Conservation (phyloP, 257 asterid species). For the Penstemon eatonii region DNA sequence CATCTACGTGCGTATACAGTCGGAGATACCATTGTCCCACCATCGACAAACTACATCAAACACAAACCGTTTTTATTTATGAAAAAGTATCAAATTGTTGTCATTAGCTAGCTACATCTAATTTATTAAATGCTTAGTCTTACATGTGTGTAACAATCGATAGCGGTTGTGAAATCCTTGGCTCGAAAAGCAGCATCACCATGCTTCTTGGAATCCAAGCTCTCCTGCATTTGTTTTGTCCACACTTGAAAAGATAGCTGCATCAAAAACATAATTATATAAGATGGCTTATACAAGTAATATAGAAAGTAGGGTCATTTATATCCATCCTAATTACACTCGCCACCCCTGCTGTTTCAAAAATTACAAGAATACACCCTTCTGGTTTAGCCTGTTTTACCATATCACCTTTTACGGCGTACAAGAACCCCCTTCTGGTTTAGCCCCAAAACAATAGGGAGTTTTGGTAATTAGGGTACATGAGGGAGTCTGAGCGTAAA, state of each 20-base stretch:
- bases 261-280: conserved; percentile 25
- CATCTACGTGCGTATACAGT: conserved; percentile 82
- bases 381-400: no score
- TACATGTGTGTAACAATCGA: conserved; percentile 81
- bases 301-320: no score
- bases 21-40: conserved; percentile 89
- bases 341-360: no score
- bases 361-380: no score
- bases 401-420: no score
- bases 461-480: no score
- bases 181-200: conserved; percentile 95
- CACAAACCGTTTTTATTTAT: not conserved
- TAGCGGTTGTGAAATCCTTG: conserved; percentile 76
- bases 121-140: not conserved
- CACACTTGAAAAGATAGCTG: conserved; percentile 98
- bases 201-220: conserved; percentile 79
- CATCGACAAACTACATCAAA: conserved; percentile 66
- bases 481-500: no score
- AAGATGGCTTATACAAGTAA: no score
- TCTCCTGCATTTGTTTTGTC: conserved; percentile 97
- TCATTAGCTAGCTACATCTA: not conserved
- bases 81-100: not conserved
- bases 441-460: no score
- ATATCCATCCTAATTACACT: no score
- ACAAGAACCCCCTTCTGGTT: no score